Base-by-base conservation (phyloP, 73 alveolate genomes). In the Breviolum minutum region DNA sequence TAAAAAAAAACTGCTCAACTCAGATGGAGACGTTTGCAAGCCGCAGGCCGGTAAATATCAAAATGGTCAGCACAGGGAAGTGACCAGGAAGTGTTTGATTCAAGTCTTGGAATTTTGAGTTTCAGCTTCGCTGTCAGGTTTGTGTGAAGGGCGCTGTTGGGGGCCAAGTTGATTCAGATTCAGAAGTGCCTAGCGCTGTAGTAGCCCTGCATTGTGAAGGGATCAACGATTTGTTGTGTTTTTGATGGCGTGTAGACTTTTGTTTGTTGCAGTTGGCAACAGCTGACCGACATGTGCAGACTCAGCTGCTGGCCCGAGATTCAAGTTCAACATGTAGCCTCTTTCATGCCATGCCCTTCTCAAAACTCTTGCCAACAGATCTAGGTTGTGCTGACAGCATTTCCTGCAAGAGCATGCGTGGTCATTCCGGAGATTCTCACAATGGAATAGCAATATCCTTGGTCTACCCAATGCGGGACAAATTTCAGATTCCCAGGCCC, bases 1-100 rank as follows among this genome's bases (percentile, higher is more conserved):
- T 40, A 0, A 0, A 40, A 40, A 40, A 40, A 40, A 40, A 62
- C 83, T 60, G n/a, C 13, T 11, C 13, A 9, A 11, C 98, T n/a
- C 19, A 92, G 90, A 73, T 76, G 98, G 98, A 26, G 98, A 92
- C 5, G 19, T 74, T 20, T 92, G 98, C 98, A 92, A 74, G 69
- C 98, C 98, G 81, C 98, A 92, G 98, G 98, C 91, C 6, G 66
- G 88, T 40, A 40, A 40, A 40, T 40, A 40, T 40, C 54, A 40
- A 40, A 40, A 40, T 40, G 54, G 54, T 40, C 54, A 2, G 54
- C 54, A 40, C 54, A 40, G 54, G 54, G 54, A 40, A 40, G 54
- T 40, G 54, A 40, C 54, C 54, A 3, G 54, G 54, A 40, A 40
- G 54, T 40, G 54, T 40, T 40, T 0, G 94, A 30, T 13, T 62